Conservation (phyloP, 1,284 basidiomycete genomes). For the Marasmius fiardii region DNA sequence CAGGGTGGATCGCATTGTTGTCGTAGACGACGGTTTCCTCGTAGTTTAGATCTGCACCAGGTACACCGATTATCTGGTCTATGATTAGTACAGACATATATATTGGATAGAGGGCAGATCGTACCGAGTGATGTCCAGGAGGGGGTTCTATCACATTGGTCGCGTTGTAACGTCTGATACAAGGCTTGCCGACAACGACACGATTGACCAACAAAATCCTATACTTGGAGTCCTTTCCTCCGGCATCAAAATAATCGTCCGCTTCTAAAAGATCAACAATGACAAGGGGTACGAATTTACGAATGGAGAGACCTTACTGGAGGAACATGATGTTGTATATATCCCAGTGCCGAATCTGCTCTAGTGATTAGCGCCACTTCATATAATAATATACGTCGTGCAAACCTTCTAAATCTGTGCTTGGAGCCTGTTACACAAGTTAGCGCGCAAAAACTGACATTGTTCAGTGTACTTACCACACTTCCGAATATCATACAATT, state of each 20-base stretch:
- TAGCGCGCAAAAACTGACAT: slow-evolving; percentile 3
- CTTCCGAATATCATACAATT: slow-evolving; percentile 50
- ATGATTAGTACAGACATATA: slow-evolving; percentile 1
- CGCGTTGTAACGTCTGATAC: slow-evolving; percentile 43
- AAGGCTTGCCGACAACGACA: slow-evolving; percentile 57
- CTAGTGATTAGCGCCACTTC: not conserved
- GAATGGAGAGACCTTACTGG: slow-evolving; percentile 41
- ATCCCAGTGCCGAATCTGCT: slow-evolving; percentile 60
- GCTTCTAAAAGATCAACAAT: slow-evolving; percentile 41
- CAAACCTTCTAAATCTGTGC: slow-evolving; percentile 49
- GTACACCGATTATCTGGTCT: slow-evolving; percentile 42
- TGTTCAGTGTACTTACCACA: slow-evolving; percentile 39
- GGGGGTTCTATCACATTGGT: slow-evolving; percentile 44
- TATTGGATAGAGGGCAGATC: slow-evolving; percentile 12
- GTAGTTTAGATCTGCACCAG: slow-evolving; percentile 48
- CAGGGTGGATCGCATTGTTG: slow-evolving; percentile 15
- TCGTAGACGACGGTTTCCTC: slow-evolving; percentile 15
- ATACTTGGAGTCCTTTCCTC: slow-evolving; percentile 32
- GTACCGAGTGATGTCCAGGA: slow-evolving; percentile 53
- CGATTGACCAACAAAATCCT: slow-evolving; percentile 51
- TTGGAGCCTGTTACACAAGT: slow-evolving; percentile 39
- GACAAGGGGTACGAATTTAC: not conserved
- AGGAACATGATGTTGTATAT: slow-evolving; percentile 58
- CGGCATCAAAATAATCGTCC: slow-evolving; percentile 51
- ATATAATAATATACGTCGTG: not conserved